These are phyloP conservation scores for Micromonas commoda DNA, from an alignment of 139 green algal genomes.

Conservation along the genomic window DNA sequence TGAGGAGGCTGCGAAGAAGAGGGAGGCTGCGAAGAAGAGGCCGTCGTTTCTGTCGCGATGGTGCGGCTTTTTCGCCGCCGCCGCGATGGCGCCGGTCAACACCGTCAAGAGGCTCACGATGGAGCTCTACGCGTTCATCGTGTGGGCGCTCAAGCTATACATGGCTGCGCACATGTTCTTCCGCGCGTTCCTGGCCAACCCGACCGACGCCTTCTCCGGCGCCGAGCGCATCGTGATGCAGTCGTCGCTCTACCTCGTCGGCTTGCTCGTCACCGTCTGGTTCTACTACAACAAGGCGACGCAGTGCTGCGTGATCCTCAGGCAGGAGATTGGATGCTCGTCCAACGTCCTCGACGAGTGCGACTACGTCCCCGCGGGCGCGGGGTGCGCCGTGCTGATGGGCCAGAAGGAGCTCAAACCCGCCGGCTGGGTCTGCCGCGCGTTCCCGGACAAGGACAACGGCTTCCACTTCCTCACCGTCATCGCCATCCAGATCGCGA, in stretches of 20 bases:
- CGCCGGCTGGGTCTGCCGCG: not conserved
- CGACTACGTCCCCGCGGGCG: not conserved
- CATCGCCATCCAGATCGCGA: not conserved
- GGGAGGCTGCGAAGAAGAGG: not conserved
- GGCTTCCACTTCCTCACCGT: not conserved
- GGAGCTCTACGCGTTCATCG: not conserved
- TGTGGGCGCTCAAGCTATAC: not conserved
- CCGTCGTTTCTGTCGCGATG: not conserved
- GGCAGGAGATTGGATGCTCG: not conserved
- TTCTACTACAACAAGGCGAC: not conserved
- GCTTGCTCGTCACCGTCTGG: not conserved
- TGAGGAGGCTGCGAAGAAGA: not conserved
- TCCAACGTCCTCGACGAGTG: not conserved
- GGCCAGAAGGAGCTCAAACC: not conserved
- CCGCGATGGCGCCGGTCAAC: too few species aligned
- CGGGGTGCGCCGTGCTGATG: not conserved
- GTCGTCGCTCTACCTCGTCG: not conserved
- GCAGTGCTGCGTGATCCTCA: not conserved
- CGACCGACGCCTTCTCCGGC: not conserved
- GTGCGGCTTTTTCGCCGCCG: not conserved
- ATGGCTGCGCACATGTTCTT: not conserved
- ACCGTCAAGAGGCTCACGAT: too few species aligned
- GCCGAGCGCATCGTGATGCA: not conserved
- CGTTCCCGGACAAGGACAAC: not conserved
- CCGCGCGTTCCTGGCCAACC: not conserved